These are phyloP conservation scores for Chytriomyces confervae DNA, from an alignment of 192 early-diverging fungal species.

Conservation along the genomic window DNA sequence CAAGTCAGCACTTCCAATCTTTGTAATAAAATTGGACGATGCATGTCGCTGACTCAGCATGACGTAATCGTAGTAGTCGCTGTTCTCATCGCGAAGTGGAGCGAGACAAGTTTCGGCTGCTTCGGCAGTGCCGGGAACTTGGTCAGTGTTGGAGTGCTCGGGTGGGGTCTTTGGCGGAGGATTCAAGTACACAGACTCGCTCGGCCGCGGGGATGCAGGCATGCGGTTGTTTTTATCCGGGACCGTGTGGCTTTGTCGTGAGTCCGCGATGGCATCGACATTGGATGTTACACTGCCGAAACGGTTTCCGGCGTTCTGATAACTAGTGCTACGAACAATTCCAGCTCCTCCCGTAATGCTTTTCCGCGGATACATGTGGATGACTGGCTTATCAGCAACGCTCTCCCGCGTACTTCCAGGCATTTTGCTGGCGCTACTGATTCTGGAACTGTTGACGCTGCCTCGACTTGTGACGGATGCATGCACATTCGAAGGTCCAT, in stretches of 20 bases:
- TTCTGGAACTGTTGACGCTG: neutral
- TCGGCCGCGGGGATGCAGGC: too few relatives aligned
- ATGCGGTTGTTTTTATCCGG: too few relatives aligned
- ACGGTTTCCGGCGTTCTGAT: constrained; percentile 11
- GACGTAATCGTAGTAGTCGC: constrained; percentile 63
- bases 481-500: too few relatives aligned
- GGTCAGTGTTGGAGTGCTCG: neutral
- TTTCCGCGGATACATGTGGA: constrained; percentile 56
- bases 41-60: constrained; percentile 58
- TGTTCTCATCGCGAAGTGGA: constrained; percentile 42
- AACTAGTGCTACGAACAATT: neutral
- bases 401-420: neutral
- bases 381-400: constrained; percentile 44
- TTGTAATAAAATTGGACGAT: constrained; percentile 62
- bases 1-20: constrained; percentile 60
- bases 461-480: neutral
- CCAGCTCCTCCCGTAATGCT: neutral
- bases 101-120: constrained; percentile 25
- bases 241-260: too few relatives aligned
- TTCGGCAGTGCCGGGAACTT: neutral
- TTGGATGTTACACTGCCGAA: constrained; percentile 20
- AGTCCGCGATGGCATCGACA: neutral
- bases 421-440: neutral
- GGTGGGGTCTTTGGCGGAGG: neutral
- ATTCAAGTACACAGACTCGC: neutral